Evolutionary conservation across 2,329 filamentous ascomycete genomes (phyloP).

Genomic region (Apiospora arundinis): DNA sequence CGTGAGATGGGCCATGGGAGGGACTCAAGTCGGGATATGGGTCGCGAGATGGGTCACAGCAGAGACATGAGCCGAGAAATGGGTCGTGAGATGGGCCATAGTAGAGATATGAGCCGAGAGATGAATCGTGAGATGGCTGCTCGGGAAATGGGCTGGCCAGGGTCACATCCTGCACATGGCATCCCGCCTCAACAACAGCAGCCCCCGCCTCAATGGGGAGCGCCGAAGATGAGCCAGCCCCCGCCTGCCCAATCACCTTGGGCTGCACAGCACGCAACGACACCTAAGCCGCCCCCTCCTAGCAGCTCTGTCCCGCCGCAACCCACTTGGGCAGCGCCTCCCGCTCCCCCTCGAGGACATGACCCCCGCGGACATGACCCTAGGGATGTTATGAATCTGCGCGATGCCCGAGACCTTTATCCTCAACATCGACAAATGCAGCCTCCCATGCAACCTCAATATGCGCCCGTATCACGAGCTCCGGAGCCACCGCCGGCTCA

Average conservation of each 20-base stretch:
- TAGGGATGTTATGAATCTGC: conserved; percentile 35
- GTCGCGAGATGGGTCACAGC: conserved; percentile 8
- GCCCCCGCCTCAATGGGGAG: conserved; percentile 38
- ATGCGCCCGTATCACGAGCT: conserved; percentile 47
- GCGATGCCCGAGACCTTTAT: conserved; percentile 37
- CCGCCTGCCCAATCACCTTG: conserved; percentile 45
- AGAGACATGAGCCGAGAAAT: conserved; percentile 18
- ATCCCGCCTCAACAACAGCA: conserved; percentile 32
- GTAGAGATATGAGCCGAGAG: conserved; percentile 17
- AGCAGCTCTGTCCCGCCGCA: conserved; percentile 42
- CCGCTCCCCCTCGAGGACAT: conserved; percentile 37
- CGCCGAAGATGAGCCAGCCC: conserved; percentile 43
- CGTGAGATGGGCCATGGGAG: not conserved
- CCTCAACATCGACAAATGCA: conserved; percentile 37
- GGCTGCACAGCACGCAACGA: conserved; percentile 46
- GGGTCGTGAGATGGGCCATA: conserved; percentile 18
- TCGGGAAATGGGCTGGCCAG: conserved; percentile 45
- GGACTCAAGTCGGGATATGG: not conserved
- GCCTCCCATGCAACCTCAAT: conserved; percentile 39
- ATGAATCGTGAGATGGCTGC: conserved; percentile 21
- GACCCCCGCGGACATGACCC: conserved; percentile 39
- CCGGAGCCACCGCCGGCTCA: conserved; percentile 51
- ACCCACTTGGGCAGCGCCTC: conserved; percentile 42
- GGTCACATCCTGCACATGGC: conserved; percentile 37
- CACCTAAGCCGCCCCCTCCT: conserved; percentile 44